These are phyloP conservation scores for Kwoniella sp. DNA, from an alignment of 768 basidiomycete species.

Conservation along the genomic window DNA sequence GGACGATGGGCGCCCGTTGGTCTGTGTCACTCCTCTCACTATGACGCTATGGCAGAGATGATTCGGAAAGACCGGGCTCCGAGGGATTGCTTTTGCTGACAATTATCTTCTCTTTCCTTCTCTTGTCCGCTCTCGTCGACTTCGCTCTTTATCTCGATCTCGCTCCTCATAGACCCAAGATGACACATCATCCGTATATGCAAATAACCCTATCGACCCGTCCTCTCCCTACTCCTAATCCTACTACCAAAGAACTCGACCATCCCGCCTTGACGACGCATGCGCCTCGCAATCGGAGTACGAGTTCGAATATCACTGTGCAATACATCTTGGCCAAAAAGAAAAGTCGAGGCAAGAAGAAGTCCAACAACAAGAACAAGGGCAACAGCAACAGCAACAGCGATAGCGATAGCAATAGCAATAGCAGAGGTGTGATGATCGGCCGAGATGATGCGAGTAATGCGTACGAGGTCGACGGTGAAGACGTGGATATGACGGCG, in stretches of 20 bases:
- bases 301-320: slow-evolving; percentile 36
- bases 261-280: too few relatives aligned
- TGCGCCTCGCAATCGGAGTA: too few relatives aligned
- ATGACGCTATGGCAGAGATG: too few relatives aligned
- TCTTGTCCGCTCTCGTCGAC: too few relatives aligned
- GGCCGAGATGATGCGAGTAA: background rate
- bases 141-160: background rate
- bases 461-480: background rate
- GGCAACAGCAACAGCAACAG: slow-evolving; percentile 60
- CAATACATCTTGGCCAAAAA: slow-evolving; percentile 33
- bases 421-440: slow-evolving; percentile 4
- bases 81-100: too few relatives aligned
- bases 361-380: background rate
- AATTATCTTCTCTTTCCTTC: too few relatives aligned
- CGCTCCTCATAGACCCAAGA: slow-evolving; percentile 48
- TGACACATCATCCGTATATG: slow-evolving; percentile 50
- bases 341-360: slow-evolving; percentile 11
- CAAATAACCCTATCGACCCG: slow-evolving; percentile 41
- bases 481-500: background rate
- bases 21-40: too few relatives aligned
- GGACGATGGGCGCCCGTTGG: too few relatives aligned
- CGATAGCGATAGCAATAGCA: slow-evolving; percentile 33
- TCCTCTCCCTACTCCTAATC: too few relatives aligned
- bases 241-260: too few relatives aligned
- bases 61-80: too few relatives aligned